Conservation (phyloP, 177 flowering plant species). For the Vitis hybrid region DNA sequence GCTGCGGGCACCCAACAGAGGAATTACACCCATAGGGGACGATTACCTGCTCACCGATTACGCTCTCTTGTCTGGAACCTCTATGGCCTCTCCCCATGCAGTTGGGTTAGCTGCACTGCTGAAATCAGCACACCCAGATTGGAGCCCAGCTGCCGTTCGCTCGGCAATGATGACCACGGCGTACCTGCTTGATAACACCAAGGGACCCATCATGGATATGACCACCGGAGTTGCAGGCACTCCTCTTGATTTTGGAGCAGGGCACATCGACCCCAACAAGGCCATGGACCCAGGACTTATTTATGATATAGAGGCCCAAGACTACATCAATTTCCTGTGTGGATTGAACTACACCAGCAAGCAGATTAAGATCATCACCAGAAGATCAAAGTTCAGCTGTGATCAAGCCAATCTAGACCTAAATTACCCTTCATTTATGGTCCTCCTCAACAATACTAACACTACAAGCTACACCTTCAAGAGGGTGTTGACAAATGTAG, state of each 20-base stretch:
- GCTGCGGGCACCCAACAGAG: conserved; percentile 33
- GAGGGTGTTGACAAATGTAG: conserved; percentile 13
- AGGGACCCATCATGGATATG: conserved; percentile 26
- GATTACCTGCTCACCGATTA: conserved; percentile 30
- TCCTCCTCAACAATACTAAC: conserved; percentile 18
- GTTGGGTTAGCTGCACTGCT: conserved; percentile 39
- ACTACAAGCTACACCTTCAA: conserved; percentile 3
- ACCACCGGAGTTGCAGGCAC: conserved; percentile 18
- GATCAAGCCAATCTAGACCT: conserved; percentile 13
- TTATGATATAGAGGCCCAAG: too few species aligned
- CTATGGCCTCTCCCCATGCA: conserved; percentile 40
- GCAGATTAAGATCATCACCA: conserved; percentile 15
- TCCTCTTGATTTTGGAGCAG: conserved; percentile 29
- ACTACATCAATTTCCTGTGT: conserved; percentile 9
- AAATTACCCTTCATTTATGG: conserved; percentile 24
- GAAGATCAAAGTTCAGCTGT: conserved; percentile 8
- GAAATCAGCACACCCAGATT: conserved; percentile 33
- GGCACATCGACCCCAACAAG: conserved; percentile 24
- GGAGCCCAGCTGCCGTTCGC: conserved; percentile 41
- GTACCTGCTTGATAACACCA: conserved; percentile 21
- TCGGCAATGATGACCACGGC: conserved; percentile 50
- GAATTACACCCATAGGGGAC: conserved; percentile 4
- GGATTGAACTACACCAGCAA: conserved; percentile 21
- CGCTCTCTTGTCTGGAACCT: conserved; percentile 30
- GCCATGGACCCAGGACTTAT: neutral